Conservation (phyloP, 441 rosid genomes). For the Aquilaria agallochum region DNA sequence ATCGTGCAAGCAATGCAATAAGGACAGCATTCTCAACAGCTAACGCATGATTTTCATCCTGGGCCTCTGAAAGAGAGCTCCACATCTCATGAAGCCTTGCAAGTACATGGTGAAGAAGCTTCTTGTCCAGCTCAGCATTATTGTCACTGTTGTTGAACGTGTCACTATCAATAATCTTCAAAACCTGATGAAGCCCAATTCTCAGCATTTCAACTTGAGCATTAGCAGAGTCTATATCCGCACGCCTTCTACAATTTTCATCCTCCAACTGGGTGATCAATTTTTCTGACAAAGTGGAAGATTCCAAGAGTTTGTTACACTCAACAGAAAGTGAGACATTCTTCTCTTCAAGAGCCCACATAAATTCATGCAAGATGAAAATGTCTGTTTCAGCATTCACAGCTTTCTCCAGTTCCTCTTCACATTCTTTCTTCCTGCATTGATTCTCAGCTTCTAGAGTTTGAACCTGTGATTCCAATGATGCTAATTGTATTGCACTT, state of each 20-base stretch:
- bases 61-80: conserved; percentile 36
- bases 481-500: conserved; percentile 38
- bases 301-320: conserved; percentile 49
- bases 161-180: conserved; percentile 44
- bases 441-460: conserved; percentile 52
- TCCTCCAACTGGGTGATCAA: conserved; percentile 52
- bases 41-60: conserved; percentile 56
- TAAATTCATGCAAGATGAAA: conserved; percentile 63
- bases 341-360: conserved; percentile 62
- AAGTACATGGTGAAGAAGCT: conserved; percentile 32
- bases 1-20: conserved; percentile 57
- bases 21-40: conserved; percentile 59
- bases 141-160: conserved; percentile 30
- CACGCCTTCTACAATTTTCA: conserved; percentile 49
- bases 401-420: conserved; percentile 61
- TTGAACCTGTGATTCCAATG: conserved; percentile 50
- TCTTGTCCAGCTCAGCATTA: conserved; percentile 41
- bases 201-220: conserved; percentile 50
- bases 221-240: conserved; percentile 47
- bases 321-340: conserved; percentile 49
- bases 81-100: conserved; percentile 54
- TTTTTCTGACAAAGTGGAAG: conserved; percentile 54
- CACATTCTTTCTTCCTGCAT: conserved; percentile 51
- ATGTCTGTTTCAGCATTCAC: conserved; percentile 55
- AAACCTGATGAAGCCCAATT: conserved; percentile 47